phyloP scores from a whole-genome alignment of 495 filamentous ascomycete species.

The Geopyxis carbonaria region DNA sequence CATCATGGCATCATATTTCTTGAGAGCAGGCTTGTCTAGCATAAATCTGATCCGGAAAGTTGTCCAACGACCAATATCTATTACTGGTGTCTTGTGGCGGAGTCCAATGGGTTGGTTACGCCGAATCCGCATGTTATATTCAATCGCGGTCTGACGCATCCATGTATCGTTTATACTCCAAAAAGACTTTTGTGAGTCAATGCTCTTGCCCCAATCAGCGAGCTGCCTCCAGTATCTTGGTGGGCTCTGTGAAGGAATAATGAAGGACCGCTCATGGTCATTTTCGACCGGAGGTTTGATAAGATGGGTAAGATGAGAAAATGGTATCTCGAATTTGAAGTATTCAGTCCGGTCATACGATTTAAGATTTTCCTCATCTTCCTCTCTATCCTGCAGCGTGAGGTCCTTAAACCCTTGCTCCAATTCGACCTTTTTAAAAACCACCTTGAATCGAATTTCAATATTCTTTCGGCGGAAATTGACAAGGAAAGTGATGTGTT shows the following conservation, averaged over 20 bases:
- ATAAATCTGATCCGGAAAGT: conserved; percentile 43
- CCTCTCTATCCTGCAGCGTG: background rate
- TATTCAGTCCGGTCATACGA: conserved; percentile 29
- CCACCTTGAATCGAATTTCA: conserved; percentile 23
- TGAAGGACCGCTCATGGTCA: conserved; percentile 27
- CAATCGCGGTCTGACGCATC: conserved; percentile 58
- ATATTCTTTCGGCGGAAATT: conserved; percentile 25
- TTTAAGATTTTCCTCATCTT: conserved; percentile 13
- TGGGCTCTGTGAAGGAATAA: conserved; percentile 47
- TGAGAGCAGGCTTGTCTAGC: conserved; percentile 10
- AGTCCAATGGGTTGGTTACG: conserved; percentile 34
- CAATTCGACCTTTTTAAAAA: conserved; percentile 6
- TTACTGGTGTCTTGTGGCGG: conserved; percentile 36
- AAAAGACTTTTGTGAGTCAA: conserved; percentile 20
- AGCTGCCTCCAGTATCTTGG: conserved; percentile 46
- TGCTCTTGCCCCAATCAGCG: conserved; percentile 26
- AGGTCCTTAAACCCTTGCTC: background rate
- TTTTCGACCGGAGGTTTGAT: conserved; percentile 26
- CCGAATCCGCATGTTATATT: conserved; percentile 31
- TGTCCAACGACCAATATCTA: conserved; percentile 73
- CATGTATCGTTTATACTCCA: conserved; percentile 59
- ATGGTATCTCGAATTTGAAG: conserved; percentile 19
- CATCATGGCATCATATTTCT: conserved; percentile 26
- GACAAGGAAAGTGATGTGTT: conserved; percentile 21
- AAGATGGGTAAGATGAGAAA: background rate